Evolutionary conservation across 2,329 filamentous ascomycete species (phyloP).

Genomic region (Curvularia sp.): DNA sequence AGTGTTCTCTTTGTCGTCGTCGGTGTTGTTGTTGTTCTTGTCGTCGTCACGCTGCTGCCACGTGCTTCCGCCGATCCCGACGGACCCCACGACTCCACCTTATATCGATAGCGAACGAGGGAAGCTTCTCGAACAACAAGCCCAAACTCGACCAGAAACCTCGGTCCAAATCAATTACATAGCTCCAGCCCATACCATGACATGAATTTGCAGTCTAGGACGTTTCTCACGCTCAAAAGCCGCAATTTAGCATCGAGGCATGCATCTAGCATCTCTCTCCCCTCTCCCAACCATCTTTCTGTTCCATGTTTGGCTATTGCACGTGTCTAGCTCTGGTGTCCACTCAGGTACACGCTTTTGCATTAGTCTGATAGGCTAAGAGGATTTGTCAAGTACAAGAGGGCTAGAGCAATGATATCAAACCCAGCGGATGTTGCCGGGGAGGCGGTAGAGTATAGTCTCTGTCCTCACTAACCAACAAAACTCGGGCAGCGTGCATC

Average conservation of each 20-base stretch:
- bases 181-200: neutral
- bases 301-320: neutral
- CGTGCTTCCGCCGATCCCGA: neutral
- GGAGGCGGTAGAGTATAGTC: neutral
- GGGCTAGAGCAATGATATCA: neutral
- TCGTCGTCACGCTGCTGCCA: neutral
- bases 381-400: slow-evolving; percentile 26
- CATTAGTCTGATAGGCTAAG: slow-evolving; percentile 16
- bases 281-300: neutral
- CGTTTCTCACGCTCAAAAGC: neutral
- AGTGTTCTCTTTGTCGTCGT: neutral
- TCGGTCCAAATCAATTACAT: neutral
- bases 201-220: neutral
- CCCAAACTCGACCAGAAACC: neutral
- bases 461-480: neutral
- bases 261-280: neutral
- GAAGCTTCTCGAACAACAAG: slow-evolving; percentile 7
- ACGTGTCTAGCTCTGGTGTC: neutral
- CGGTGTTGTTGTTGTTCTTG: neutral
- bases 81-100: neutral
- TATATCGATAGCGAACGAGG: slow-evolving; percentile 1
- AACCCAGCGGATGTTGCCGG: neutral
- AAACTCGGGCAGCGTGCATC: neutral
- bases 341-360: slow-evolving; percentile 11
- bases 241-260: neutral